Evolutionary conservation across 75 land plant species (phyloP).

Genomic region (Pinus albicaulis): DNA sequence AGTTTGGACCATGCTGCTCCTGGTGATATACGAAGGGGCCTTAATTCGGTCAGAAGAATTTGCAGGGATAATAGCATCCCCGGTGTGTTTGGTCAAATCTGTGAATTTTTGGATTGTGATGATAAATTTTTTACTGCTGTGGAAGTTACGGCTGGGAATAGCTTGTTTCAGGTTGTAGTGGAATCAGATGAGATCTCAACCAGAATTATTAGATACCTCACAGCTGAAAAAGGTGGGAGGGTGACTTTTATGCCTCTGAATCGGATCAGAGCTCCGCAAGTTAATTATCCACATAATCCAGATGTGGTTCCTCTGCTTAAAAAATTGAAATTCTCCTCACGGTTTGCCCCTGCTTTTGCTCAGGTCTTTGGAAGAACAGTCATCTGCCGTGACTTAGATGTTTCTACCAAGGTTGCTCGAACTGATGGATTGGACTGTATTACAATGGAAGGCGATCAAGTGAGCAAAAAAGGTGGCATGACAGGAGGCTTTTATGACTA

Average conservation of each 20-base stretch:
- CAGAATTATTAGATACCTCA: constrained; percentile 79
- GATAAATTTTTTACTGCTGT: constrained; percentile 82
- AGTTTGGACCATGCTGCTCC: too few species aligned
- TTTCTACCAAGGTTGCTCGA: constrained; percentile 90
- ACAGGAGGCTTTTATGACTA: constrained; percentile 98
- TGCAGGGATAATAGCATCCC: constrained; percentile 51
- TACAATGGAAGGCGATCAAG: constrained; percentile 99
- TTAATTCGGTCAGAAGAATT: constrained; percentile 76
- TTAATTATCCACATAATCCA: constrained; percentile 69
- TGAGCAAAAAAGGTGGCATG: constrained; percentile 99
- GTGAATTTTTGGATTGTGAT: constrained; percentile 92
- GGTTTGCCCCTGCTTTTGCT: constrained; percentile 68
- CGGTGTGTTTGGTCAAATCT: constrained; percentile 88
- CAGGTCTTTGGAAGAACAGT: constrained; percentile 98
- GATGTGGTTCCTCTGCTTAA: constrained; percentile 90
- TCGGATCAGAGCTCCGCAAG: constrained; percentile 72
- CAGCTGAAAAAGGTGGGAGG: constrained; percentile 86
- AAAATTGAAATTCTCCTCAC: constrained; percentile 55
- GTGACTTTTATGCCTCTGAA: constrained; percentile 99
- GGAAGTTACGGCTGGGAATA: constrained; percentile 87
- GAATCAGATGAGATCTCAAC: constrained; percentile 90
- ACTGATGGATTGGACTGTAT: constrained; percentile 90
- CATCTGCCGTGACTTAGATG: constrained; percentile 93
- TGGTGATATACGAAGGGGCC: constrained; percentile 82
- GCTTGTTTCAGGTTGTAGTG: constrained; percentile 98